Evolutionary conservation across 495 filamentous ascomycete genomes (phyloP), one percentile per base, ranked within the genome.

Genomic region (Tuber borchii): DNA sequence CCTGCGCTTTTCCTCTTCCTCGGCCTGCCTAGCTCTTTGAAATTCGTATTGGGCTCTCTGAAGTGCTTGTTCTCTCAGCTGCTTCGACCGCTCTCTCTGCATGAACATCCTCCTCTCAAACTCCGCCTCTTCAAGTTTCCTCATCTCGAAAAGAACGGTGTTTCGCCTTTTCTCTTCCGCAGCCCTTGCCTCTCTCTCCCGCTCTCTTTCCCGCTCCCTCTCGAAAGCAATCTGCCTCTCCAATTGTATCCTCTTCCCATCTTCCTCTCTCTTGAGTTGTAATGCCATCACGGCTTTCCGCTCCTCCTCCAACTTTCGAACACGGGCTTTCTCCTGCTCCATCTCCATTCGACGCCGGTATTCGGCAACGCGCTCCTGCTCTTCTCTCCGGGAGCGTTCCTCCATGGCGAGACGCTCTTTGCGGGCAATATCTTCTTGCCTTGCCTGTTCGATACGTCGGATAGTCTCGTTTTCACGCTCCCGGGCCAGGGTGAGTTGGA

Each of bases 251-350:
- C 69, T n/a, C 22, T 44, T 51, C 39, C 70, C 74, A 46, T 80
- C 77, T 48, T 72, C 74, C 34, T 73, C 56, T 68, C 71, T 73
- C 42, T 69, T 74, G 4, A 71, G 51, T 40, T 78, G 73, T 42
- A 73, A 46, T 40, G 65, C 75, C 9, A 40, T 69, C 9, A 51
- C 73, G 1, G 73, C 76, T 44, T 72, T 74, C 69, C 75, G 76
- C 45, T 81, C 75, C 26, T 75, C 69, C 69, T 78, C 76, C 39
- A 17, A 71, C 69, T 76, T 76, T 56, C 69, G 12, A 40, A 16
- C 39, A 79, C 71, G 22, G 37, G 14, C 48, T 76, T 56, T 74
- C 61, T 75, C 79, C 48, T 76, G 74, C 71, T 79, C 78, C 2
- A 79, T 73, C 17, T 34, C 61, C 68, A 75, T 39, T 26, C 78